Conservation (phyloP, 345 rosid species). For the Rhodomyrtus tomentosa region DNA sequence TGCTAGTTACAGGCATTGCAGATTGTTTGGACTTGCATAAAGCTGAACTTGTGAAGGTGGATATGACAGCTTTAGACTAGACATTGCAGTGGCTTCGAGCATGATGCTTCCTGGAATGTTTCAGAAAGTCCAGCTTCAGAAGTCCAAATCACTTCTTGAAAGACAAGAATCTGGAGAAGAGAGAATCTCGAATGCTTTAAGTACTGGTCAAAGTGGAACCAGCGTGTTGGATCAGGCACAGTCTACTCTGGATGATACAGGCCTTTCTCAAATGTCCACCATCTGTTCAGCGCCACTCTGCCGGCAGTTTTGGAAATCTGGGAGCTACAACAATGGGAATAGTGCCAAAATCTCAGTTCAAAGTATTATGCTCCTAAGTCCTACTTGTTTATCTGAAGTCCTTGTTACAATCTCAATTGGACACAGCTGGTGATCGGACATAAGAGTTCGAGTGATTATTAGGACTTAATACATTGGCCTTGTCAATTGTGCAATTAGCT, state of each 20-base stretch:
- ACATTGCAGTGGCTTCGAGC: not conserved
- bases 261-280: conserved; percentile 46
- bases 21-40: not conserved
- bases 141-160: conserved; percentile 8
- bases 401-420: not conserved
- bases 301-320: conserved; percentile 97
- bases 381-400: not conserved
- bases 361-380: conserved; percentile 30
- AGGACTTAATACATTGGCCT: not conserved
- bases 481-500: not conserved
- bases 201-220: conserved; percentile 40
- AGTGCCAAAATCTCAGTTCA: conserved; percentile 39
- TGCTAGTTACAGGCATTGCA: conserved; percentile 19
- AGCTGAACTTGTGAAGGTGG: not conserved
- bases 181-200: conserved; percentile 33
- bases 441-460: not conserved
- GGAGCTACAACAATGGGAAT: conserved; percentile 38
- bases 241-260: conserved; percentile 55
- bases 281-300: conserved; percentile 59
- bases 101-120: not conserved
- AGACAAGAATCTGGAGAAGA: conserved; percentile 47
- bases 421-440: not conserved
- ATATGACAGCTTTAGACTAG: conserved; percentile 6
- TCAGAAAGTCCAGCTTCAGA: conserved; percentile 2
- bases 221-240: conserved; percentile 63